Conservation (phyloP, 495 filamentous ascomycete species). For the Hypoxylon intermedium region DNA sequence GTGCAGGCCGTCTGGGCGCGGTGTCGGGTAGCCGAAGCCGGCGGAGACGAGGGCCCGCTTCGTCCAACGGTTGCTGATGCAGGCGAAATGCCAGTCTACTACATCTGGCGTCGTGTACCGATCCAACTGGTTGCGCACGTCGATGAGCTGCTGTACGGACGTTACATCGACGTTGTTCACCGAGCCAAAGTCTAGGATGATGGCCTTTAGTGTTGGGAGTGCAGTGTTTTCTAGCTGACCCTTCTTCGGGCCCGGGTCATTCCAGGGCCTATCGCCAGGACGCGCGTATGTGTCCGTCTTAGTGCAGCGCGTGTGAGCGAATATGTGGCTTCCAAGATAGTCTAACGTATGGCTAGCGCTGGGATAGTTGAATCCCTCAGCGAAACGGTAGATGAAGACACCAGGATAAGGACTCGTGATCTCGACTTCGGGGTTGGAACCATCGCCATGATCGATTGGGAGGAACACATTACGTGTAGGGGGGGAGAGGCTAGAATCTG, state of each 20-base stretch:
- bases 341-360: slow-evolving; percentile 94
- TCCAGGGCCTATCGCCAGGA: slow-evolving; percentile 92
- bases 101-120: slow-evolving; percentile 80
- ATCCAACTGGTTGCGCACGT: slow-evolving; percentile 97
- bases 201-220: slow-evolving; percentile 83
- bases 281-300: slow-evolving; percentile 67
- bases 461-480: slow-evolving; percentile 79
- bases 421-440: slow-evolving; percentile 86
- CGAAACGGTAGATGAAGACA: slow-evolving; percentile 97
- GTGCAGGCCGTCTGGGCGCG: slow-evolving; percentile 56
- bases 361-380: slow-evolving; percentile 95
- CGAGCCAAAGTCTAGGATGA: slow-evolving; percentile 94
- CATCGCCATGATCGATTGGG: slow-evolving; percentile 86
- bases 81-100: slow-evolving; percentile 96
- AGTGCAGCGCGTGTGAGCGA: slow-evolving; percentile 78
- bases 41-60: slow-evolving; percentile 92
- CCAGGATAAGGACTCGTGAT: slow-evolving; percentile 85
- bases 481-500: slow-evolving; percentile 40
- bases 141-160: slow-evolving; percentile 92
- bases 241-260: slow-evolving; percentile 80
- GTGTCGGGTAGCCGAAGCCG: slow-evolving; percentile 87
- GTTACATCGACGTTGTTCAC: slow-evolving; percentile 98
- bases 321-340: slow-evolving; percentile 74
- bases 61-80: slow-evolving; percentile 96
- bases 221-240: slow-evolving; percentile 19